These are phyloP conservation scores for Syncephalis plumigaleata DNA, from an alignment of 371 early-diverging fungal genomes.

Conservation along the genomic window DNA sequence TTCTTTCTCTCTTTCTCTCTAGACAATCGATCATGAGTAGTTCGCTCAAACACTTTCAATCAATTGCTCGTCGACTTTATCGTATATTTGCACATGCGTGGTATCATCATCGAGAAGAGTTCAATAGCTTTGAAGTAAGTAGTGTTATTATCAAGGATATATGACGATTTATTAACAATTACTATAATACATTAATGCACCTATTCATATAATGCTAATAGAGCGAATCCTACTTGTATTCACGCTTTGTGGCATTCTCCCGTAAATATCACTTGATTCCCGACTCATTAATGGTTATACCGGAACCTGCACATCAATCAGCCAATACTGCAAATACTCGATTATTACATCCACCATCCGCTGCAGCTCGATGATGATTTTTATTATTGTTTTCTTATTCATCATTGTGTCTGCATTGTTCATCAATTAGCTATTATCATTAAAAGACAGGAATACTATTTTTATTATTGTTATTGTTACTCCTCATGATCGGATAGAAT, in stretches of 20 bases:
- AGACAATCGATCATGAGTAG: constrained; percentile 51
- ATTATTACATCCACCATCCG: too few relatives aligned
- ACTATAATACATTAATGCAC: too few relatives aligned
- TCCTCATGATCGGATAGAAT: too few relatives aligned
- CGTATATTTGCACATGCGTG: constrained; percentile 93
- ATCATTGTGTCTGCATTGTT: too few relatives aligned
- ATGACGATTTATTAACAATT: background rate
- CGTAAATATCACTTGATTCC: constrained; percentile 40
- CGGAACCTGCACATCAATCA: constrained; percentile 11
- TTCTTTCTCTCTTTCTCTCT: too few relatives aligned
- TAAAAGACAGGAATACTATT: too few relatives aligned
- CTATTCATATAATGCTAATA: too few relatives aligned
- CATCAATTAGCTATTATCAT: too few relatives aligned
- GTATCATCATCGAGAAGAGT: constrained; percentile 76
- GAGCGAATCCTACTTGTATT: constrained; percentile 59
- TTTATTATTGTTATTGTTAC: too few relatives aligned
- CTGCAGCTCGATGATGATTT: too few relatives aligned
- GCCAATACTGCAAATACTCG: background rate
- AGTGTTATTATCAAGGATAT: background rate
- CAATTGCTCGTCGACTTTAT: constrained; percentile 77
- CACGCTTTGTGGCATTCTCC: constrained; percentile 54
- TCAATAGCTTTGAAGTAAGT: constrained; percentile 64
- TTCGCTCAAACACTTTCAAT: constrained; percentile 67
- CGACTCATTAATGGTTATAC: constrained; percentile 42
- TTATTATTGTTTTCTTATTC: too few relatives aligned